Conservation (phyloP, 1,139 yeast genomes). For the Geotrichum restrictum region DNA sequence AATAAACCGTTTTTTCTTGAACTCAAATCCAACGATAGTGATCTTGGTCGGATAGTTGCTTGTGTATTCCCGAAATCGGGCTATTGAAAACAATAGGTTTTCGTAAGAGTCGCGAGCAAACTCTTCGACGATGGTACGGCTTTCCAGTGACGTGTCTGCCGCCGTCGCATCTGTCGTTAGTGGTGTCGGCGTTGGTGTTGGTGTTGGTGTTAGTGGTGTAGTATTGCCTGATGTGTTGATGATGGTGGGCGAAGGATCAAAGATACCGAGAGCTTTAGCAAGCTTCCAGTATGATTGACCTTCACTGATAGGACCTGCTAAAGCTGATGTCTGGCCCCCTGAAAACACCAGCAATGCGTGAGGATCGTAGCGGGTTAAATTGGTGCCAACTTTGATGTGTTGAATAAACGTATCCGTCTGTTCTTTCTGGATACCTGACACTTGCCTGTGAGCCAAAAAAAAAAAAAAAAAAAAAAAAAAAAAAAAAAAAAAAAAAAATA, state of each 20-base stretch:
- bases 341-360: conserved; percentile 49
- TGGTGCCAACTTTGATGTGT: conserved; percentile 49
- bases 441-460: conserved; percentile 45
- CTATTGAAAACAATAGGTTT: conserved; percentile 62
- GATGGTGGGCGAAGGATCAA: too few species aligned
- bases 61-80: conserved; percentile 51
- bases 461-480: too few species aligned
- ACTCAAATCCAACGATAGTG: conserved; percentile 68
- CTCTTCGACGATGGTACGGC: conserved; percentile 52
- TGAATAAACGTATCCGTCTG: conserved; percentile 67
- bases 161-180: too few species aligned
- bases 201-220: too few species aligned
- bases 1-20: conserved; percentile 59
- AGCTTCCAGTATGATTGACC: conserved; percentile 38
- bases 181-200: too few species aligned
- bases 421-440: conserved; percentile 63
- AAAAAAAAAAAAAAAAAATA: conserved; percentile 28
- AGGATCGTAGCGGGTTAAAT: conserved; percentile 34
- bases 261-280: conserved; percentile 17
- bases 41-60: conserved; percentile 50
- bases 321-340: conserved; percentile 67
- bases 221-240: too few species aligned
- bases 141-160: conserved; percentile 22
- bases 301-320: conserved; percentile 56
- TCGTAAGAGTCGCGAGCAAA: conserved; percentile 80